Percentiles rank a stretch among this genome's conserved stretches.
Conservation (phyloP, 2,329 filamentous ascomycete species). For the Aspergillus sp. region DNA sequence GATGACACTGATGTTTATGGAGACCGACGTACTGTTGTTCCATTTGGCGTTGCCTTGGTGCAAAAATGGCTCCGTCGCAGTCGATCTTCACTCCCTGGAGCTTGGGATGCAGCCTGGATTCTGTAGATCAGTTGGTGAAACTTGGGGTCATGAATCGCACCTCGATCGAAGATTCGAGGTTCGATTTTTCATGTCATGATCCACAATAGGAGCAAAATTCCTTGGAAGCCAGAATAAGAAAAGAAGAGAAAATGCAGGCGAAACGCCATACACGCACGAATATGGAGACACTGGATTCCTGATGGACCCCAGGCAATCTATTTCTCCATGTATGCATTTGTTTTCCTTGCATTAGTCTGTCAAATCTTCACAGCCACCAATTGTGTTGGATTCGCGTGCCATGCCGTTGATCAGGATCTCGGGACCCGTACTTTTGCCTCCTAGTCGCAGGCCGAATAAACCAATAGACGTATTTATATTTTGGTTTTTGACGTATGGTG, state of each 20-base stretch:
- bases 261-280: conserved; percentile 6
- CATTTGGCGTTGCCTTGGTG: no score
- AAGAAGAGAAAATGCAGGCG: neutral
- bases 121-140: neutral
- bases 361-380: conserved; percentile 17
- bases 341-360: conserved; percentile 24
- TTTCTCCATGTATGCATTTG: conserved; percentile 20
- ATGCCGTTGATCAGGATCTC: conserved; percentile 8
- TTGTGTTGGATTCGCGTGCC: conserved; percentile 10
- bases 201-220: neutral
- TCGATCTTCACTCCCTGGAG: neutral
- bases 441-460: neutral
- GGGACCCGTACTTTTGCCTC: conserved; percentile 16
- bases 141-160: neutral
- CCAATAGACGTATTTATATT: conserved; percentile 6
- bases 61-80: no score
- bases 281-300: conserved; percentile 11
- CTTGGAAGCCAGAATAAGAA: neutral
- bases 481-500: conserved; percentile 12
- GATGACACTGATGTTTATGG: no score
- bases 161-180: neutral
- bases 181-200: neutral
- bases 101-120: neutral
- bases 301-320: conserved; percentile 11
- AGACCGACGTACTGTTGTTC: no score